Base-by-base conservation (phyloP, 805 yeast genomes). In the Yarrowia porcina region DNA sequence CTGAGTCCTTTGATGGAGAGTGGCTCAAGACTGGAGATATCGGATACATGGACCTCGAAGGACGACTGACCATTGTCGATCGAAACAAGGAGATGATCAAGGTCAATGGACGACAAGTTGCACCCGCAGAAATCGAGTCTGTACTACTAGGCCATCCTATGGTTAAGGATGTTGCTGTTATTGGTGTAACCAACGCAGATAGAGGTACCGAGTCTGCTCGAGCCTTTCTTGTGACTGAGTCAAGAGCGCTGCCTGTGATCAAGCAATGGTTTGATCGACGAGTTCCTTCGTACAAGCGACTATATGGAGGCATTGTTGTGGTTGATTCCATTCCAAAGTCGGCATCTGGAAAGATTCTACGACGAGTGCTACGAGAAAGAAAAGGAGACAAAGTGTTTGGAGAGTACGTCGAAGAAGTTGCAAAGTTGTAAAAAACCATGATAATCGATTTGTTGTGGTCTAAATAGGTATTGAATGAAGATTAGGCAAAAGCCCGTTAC, bases 121-220 rank as follows among this genome's bases (percentile, higher is more conserved):
- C 97, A 9, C 93, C 97, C 32, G 93, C 97, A 13, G 97, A 92
- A 78, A 88, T 92, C 66, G 97, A 92, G 76, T 86, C 93, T 33
- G 88, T 93, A 23, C 78, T 90, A 69, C 80, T 85, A 64, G 87
- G 84, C 67, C 89, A 89, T 76, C 81, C 81, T n/a, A 77, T 80
- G 63, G 97, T 92, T 56, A 83, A 86, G 42, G 97, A 92, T 75
- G 81, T 89, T 68, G 97, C 97, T 5, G 97, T 91, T 63, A 89
- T 90, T 67, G 97, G 97, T 63, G 85, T 74, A n/a, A 66, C 66
- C 63, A 66, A 45, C 8, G 12, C 86, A 69, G 96, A 89, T 72
- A 96, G 90, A 69, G 82, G 91, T 69, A 91, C 97, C 27, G 97
- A 76, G 65, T 69, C 65, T 15, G 77, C 79, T 6, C 68, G 78